These are phyloP conservation scores for Lecanicillium sp. DNA, from an alignment of 2,329 filamentous ascomycete species.

Conservation along the genomic window DNA sequence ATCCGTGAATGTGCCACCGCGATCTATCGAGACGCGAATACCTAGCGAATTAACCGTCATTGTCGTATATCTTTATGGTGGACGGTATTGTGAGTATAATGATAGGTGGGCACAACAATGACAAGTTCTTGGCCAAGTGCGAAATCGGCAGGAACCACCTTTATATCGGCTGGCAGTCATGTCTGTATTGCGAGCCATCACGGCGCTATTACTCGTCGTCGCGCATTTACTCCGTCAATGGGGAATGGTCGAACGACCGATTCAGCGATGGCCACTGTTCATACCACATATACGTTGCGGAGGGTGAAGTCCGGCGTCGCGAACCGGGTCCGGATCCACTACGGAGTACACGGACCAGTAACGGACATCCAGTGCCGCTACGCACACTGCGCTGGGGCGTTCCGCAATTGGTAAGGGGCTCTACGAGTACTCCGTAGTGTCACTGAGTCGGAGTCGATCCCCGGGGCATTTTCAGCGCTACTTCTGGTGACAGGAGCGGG, in stretches of 20 bases:
- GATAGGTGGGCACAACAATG: background rate
- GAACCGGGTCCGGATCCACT: too few species aligned
- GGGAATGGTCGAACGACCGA: too few species aligned
- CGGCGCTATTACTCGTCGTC: background rate
- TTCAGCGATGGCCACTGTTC: too few species aligned
- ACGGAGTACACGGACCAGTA: background rate
- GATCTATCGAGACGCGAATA: slow-evolving; percentile 25
- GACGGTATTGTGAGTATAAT: background rate
- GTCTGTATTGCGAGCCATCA: background rate
- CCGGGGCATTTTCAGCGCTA: slow-evolving; percentile 1
- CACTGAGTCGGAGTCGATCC: slow-evolving; percentile 10
- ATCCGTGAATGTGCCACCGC: slow-evolving; percentile 57
- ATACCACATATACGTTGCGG: background rate
- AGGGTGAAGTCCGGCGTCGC: slow-evolving; percentile 5
- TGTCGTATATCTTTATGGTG: slow-evolving; percentile 5
- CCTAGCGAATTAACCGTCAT: slow-evolving; percentile 17
- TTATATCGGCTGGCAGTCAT: background rate
- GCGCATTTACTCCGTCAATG: background rate
- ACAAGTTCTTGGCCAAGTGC: background rate
- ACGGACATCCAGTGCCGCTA: too few species aligned
- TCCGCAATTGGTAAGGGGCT: too few species aligned
- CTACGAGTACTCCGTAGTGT: too few species aligned
- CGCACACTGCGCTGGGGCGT: too few species aligned
- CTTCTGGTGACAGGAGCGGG: slow-evolving; percentile 5
- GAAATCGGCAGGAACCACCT: too few species aligned